Evolutionary conservation across 2,329 filamentous ascomycete genomes (phyloP).

Genomic region (Botrytis medusae): DNA sequence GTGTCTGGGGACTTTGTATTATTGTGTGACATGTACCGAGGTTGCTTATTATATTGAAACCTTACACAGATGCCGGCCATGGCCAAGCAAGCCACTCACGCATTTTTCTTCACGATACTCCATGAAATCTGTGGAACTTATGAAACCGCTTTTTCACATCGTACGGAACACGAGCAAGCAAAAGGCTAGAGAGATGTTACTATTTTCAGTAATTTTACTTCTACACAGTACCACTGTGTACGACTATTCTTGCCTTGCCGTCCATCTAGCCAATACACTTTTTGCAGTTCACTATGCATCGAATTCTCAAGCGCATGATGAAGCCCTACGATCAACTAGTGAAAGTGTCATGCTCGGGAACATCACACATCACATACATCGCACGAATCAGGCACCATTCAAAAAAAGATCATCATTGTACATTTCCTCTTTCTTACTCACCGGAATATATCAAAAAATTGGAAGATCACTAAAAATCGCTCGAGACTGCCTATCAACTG

Average conservation of each 20-base stretch:
- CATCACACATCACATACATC: neutral
- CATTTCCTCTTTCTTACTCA: neutral
- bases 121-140: neutral
- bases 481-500: neutral
- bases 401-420: neutral
- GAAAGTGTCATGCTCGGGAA: neutral
- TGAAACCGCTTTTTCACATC: neutral
- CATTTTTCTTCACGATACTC: neutral
- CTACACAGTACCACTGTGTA: neutral
- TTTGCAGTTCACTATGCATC: neutral
- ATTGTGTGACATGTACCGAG: neutral
- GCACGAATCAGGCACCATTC: slow-evolving; percentile 6
- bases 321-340: neutral
- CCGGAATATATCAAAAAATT: neutral
- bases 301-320: neutral
- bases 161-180: neutral
- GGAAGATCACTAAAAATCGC: neutral
- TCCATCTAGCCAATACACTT: slow-evolving; percentile 1
- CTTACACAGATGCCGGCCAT: neutral
- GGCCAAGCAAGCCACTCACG: slow-evolving; percentile 8
- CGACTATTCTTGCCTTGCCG: neutral
- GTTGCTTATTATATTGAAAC: neutral
- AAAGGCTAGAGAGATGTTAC: neutral
- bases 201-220: neutral
- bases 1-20: neutral